These are phyloP conservation scores for Adansonia digitata DNA, from an alignment of 345 rosid species.

Conservation along the genomic window DNA sequence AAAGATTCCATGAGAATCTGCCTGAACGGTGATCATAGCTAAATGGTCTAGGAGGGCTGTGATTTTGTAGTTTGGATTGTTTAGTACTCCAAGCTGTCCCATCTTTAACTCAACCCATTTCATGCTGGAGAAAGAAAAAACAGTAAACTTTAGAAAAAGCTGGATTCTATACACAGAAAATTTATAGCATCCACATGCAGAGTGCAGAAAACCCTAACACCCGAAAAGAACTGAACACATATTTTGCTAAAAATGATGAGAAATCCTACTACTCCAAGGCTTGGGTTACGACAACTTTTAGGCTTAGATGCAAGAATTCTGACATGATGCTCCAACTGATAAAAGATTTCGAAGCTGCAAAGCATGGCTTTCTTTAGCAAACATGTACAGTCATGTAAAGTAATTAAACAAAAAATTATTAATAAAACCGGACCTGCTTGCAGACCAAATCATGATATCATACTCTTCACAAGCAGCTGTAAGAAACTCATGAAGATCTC, in stretches of 20 bases:
- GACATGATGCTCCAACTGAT: neutral
- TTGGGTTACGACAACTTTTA: neutral
- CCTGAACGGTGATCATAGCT: conserved; percentile 96
- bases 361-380: neutral
- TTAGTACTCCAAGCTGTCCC: conserved; percentile 91
- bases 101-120: conserved; percentile 98
- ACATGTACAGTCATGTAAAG: too few species aligned
- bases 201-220: too few species aligned
- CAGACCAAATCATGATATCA: conserved; percentile 97
- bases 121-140: conserved; percentile 53
- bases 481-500: conserved; percentile 97
- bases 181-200: neutral
- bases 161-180: neutral
- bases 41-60: conserved; percentile 88
- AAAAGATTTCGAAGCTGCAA: neutral
- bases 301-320: neutral
- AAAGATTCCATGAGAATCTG: conserved; percentile 77
- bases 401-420: neutral
- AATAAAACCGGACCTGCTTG: conserved; percentile 60
- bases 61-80: conserved; percentile 83
- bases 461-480: conserved; percentile 83
- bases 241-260: neutral
- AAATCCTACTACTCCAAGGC: neutral
- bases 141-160: neutral
- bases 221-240: too few species aligned